These are phyloP conservation scores for Jaapia argillacea DNA, from an alignment of 768 basidiomycete species.

Conservation along the genomic window DNA sequence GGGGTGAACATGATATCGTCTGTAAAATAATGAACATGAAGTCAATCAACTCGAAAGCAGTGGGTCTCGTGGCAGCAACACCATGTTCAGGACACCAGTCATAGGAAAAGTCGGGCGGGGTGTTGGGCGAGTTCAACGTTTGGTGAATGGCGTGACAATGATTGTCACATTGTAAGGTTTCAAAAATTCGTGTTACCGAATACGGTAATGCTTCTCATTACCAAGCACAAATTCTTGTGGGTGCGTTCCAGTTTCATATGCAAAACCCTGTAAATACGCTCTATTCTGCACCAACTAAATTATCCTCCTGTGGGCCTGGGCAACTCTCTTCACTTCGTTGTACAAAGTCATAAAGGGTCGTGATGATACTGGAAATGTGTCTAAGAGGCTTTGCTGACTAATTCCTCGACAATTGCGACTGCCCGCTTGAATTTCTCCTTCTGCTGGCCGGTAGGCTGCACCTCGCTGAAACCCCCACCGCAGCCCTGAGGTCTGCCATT, in stretches of 20 bases:
- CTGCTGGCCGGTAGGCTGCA: conserved; percentile 46
- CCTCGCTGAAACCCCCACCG: conserved; percentile 36
- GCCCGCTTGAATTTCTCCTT: conserved; percentile 62
- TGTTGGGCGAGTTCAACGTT: background rate
- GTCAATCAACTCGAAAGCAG: background rate
- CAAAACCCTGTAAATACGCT: background rate
- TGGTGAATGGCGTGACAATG: too few species aligned
- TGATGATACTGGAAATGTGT: too few species aligned
- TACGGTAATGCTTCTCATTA: background rate
- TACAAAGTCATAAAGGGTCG: too few species aligned
- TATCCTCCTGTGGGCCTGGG: too few species aligned
- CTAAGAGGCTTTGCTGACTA: conserved; percentile 27
- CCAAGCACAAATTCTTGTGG: background rate
- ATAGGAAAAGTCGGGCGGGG: background rate
- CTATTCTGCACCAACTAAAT: too few species aligned
- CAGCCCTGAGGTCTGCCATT: conserved; percentile 58
- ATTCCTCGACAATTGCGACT: conserved; percentile 50
- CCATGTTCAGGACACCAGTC: background rate
- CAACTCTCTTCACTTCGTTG: too few species aligned
- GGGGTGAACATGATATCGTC: too few species aligned
- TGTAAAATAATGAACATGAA: too few species aligned
- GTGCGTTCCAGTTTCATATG: background rate
- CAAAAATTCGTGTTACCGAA: background rate
- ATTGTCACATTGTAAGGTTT: too few species aligned
- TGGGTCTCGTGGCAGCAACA: background rate